Conservation (phyloP, 2,329 filamentous ascomycete genomes). For the Penicillium freii region DNA sequence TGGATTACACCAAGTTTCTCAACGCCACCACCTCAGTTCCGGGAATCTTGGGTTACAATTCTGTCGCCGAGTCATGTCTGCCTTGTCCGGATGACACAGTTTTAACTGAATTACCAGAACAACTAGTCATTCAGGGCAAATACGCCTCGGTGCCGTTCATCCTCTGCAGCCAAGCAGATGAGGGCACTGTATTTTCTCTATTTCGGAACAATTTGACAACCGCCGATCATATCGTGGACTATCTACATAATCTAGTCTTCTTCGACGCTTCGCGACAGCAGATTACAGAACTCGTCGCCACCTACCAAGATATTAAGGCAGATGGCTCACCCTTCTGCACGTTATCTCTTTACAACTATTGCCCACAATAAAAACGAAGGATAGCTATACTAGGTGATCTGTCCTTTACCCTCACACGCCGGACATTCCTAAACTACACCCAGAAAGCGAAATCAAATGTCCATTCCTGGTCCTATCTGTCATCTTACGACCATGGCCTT, state of each 20-base stretch:
- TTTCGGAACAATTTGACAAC: slow-evolving; percentile 68
- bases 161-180: slow-evolving; percentile 75
- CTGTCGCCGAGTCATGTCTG: slow-evolving; percentile 69
- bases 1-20: slow-evolving; percentile 52
- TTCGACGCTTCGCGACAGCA: slow-evolving; percentile 51
- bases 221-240: slow-evolving; percentile 57
- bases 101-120: slow-evolving; percentile 63
- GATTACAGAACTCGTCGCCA: slow-evolving; percentile 57
- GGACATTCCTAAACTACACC: slow-evolving; percentile 58
- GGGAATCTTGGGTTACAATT: slow-evolving; percentile 63
- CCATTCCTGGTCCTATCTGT: slow-evolving; percentile 71
- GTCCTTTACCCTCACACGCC: slow-evolving; percentile 69
- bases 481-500: slow-evolving; percentile 68
- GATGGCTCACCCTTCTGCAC: slow-evolving; percentile 73
- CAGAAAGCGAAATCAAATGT: slow-evolving; percentile 54
- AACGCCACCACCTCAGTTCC: slow-evolving; percentile 69
- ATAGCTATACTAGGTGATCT: slow-evolving; percentile 74
- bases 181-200: slow-evolving; percentile 72
- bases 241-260: slow-evolving; percentile 63
- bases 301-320: slow-evolving; percentile 58
- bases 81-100: slow-evolving; percentile 68
- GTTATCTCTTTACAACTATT: slow-evolving; percentile 65
- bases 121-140: slow-evolving; percentile 52
- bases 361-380: slow-evolving; percentile 74
- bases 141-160: slow-evolving; percentile 63